Percentiles rank a stretch among this genome's conserved stretches.
These are phyloP conservation scores for Tricholomella constricta DNA, from an alignment of 768 basidiomycete species.

Conservation along the genomic window DNA sequence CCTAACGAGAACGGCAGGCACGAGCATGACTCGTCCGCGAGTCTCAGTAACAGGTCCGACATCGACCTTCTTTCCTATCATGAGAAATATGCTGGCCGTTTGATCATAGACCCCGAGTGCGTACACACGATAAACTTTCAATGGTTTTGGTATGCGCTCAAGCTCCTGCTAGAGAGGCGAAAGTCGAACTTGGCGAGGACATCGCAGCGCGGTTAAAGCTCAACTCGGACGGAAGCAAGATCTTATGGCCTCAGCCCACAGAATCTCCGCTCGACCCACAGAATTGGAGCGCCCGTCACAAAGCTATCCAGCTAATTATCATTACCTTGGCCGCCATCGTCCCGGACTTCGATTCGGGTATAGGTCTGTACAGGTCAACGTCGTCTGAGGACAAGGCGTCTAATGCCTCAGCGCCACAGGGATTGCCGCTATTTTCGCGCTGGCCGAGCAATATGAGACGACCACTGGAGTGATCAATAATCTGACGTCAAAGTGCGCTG, in stretches of 20 bases:
- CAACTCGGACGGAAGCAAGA: constrained; percentile 53
- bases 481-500: constrained; percentile 46
- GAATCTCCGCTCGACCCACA: constrained; percentile 63
- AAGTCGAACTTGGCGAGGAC: constrained; percentile 58
- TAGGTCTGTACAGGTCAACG: constrained; percentile 50
- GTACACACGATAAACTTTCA: constrained; percentile 21
- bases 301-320: constrained; percentile 51
- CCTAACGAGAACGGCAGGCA: constrained; percentile 18
- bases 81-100: constrained; percentile 55
- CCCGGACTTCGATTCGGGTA: constrained; percentile 62
- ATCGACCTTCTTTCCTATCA: constrained; percentile 46
- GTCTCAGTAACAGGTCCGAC: constrained; percentile 21
- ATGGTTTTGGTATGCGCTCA: neutral
- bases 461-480: constrained; percentile 55
- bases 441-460: constrained; percentile 53
- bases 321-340: constrained; percentile 59
- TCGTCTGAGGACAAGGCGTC: constrained; percentile 66
- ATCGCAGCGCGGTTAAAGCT: constrained; percentile 60
- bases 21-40: constrained; percentile 17
- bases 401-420: constrained; percentile 24
- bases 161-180: constrained; percentile 50
- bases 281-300: constrained; percentile 50
- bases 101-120: constrained; percentile 64
- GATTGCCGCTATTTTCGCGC: constrained; percentile 58
- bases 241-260: constrained; percentile 72